Evolutionary conservation across 1,139 yeast genomes (phyloP).

Genomic region (Eremothecium gossypii): DNA sequence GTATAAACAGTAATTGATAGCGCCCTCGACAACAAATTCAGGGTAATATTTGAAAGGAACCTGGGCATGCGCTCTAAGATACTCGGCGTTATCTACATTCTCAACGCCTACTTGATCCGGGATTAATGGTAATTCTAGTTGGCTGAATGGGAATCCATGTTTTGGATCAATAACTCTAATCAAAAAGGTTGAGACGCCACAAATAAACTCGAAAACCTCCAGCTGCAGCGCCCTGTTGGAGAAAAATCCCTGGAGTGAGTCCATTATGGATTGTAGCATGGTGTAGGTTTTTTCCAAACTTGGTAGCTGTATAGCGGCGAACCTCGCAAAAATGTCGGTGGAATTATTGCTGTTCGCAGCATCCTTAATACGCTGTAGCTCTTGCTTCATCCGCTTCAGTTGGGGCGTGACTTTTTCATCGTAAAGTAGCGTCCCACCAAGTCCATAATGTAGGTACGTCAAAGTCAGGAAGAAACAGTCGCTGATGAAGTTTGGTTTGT

Average conservation of each 20-base stretch:
- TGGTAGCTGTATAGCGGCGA: slow-evolving; percentile 36
- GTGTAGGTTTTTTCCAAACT: slow-evolving; percentile 37
- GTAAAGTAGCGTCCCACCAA: slow-evolving; percentile 64
- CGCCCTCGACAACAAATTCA: slow-evolving; percentile 76
- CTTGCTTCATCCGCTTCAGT: slow-evolving; percentile 35
- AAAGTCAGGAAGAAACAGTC: slow-evolving; percentile 77
- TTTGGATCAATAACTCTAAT: slow-evolving; percentile 63
- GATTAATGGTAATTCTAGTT: slow-evolving; percentile 56
- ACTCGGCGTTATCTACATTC: slow-evolving; percentile 64
- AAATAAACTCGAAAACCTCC: slow-evolving; percentile 64
- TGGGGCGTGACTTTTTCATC: slow-evolving; percentile 44
- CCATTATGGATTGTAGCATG: slow-evolving; percentile 37
- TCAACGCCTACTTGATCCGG: slow-evolving; percentile 43
- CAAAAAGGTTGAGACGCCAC: slow-evolving; percentile 67
- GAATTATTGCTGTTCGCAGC: slow-evolving; percentile 12
- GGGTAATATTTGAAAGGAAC: slow-evolving; percentile 79
- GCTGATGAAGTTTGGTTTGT: slow-evolving; percentile 64
- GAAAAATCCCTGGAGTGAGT: slow-evolving; percentile 53
- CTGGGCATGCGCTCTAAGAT: slow-evolving; percentile 55
- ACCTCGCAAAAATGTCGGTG: slow-evolving; percentile 26
- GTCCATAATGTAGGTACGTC: slow-evolving; percentile 78
- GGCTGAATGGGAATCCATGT: slow-evolving; percentile 50
- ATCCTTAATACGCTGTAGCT: slow-evolving; percentile 35
- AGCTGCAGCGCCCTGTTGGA: slow-evolving; percentile 45
- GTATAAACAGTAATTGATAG: slow-evolving; percentile 64